Conservation (phyloP, 768 basidiomycete genomes). For the Boletus pseudopeckii region DNA sequence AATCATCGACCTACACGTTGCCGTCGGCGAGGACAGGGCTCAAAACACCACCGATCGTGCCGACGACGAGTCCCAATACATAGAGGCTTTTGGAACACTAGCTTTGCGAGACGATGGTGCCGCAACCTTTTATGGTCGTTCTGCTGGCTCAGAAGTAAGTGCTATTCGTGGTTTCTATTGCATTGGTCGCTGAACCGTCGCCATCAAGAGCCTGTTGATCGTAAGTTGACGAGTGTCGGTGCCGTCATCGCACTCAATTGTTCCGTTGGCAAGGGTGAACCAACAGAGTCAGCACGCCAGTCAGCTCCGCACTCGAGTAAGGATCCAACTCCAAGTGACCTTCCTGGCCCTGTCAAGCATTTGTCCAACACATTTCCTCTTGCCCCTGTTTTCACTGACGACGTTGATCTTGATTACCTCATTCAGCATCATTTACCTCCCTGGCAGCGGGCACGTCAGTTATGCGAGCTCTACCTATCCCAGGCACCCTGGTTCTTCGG, state of each 20-base stretch:
- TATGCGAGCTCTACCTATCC: constrained; percentile 70
- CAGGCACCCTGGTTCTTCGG: constrained; percentile 81
- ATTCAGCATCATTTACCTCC: constrained; percentile 52
- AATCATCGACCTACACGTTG: constrained; percentile 63
- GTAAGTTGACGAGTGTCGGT: constrained; percentile 34
- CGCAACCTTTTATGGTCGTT: constrained; percentile 68
- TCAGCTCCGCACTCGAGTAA: background rate
- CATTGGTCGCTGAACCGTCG: background rate
- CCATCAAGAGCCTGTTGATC: constrained; percentile 49
- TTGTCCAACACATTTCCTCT: constrained; percentile 50
- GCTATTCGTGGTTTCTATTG: constrained; percentile 24
- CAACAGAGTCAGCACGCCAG: constrained; percentile 1
- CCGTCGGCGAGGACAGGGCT: constrained; percentile 40
- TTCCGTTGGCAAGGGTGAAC: constrained; percentile 23
- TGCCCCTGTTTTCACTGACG: constrained; percentile 33
- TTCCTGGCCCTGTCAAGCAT: constrained; percentile 23
- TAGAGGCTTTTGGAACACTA: constrained; percentile 67
- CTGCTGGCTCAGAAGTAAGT: constrained; percentile 68
- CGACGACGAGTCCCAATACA: constrained; percentile 47
- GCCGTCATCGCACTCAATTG: background rate
- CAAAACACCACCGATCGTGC: constrained; percentile 25
- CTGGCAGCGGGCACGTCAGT: constrained; percentile 53
- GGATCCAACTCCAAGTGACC: constrained; percentile 10
- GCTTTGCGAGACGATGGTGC: constrained; percentile 69
- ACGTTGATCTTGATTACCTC: constrained; percentile 45